phyloP scores from a whole-genome alignment of 768 basidiomycete species.

The Tricholomella constricta region DNA sequence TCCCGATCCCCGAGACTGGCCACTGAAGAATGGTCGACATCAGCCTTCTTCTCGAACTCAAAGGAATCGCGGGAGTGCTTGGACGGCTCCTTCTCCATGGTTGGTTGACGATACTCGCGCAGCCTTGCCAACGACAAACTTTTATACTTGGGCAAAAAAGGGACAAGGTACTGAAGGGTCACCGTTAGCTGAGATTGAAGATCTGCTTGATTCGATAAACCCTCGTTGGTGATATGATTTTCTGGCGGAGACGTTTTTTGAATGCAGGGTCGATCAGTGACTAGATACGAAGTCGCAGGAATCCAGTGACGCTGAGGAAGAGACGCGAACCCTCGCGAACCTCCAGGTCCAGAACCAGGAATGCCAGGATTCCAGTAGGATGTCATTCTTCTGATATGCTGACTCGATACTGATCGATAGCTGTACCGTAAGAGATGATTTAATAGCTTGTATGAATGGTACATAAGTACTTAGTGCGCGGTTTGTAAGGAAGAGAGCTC shows the following conservation, averaged over 20 bases:
- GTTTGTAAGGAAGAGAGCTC: not conserved
- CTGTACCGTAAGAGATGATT: not conserved
- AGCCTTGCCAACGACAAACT: not conserved
- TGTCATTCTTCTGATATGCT: constrained; percentile 9
- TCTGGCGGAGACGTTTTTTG: not conserved
- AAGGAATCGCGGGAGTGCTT: constrained; percentile 11
- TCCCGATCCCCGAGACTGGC: not conserved
- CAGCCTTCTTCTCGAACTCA: constrained; percentile 12
- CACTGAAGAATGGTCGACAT: not conserved
- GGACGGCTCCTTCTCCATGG: constrained; percentile 14
- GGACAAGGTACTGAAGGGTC: constrained; percentile 13
- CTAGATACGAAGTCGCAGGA: not conserved
- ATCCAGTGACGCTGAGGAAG: too few species aligned
- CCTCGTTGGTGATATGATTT: not conserved
- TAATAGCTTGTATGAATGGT: too few species aligned
- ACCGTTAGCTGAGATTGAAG: not conserved
- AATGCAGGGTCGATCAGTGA: not conserved
- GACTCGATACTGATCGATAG: constrained; percentile 2
- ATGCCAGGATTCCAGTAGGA: constrained; percentile 3
- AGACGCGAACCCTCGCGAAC: not conserved
- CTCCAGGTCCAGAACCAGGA: not conserved
- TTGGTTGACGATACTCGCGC: not conserved
- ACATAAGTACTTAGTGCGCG: not conserved
- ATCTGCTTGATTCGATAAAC: not conserved
- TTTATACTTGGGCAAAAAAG: constrained; percentile 8